Percentiles rank a stretch among this genome's conserved stretches.
Evolutionary conservation across 768 basidiomycete species (phyloP).

Genomic region (Pleurotus citrinopileatus): DNA sequence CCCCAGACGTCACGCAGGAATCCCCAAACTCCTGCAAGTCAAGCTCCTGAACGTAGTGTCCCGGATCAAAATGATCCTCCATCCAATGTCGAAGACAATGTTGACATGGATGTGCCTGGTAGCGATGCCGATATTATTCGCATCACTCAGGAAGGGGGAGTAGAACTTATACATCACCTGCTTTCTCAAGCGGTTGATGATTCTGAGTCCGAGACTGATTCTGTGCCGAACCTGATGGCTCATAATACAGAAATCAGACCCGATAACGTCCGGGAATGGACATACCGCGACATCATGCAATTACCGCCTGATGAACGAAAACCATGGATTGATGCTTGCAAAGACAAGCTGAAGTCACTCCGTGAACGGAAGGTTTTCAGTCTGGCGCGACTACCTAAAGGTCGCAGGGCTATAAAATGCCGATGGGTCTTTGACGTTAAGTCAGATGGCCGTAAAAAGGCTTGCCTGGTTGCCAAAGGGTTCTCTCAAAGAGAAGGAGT

Average conservation of each 20-base stretch:
- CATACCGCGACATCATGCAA: background rate
- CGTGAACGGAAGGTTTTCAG: constrained; percentile 2
- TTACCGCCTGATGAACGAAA: constrained; percentile 1
- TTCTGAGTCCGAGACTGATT: background rate
- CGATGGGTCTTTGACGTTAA: constrained; percentile 20
- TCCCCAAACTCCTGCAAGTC: no score
- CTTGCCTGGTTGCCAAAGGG: constrained; percentile 20
- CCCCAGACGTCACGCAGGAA: background rate
- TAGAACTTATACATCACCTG: background rate
- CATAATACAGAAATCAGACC: background rate
- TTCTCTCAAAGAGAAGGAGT: constrained; percentile 15
- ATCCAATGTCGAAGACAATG: no score
- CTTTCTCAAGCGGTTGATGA: background rate
- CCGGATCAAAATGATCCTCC: no score
- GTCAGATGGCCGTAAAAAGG: constrained; percentile 24
- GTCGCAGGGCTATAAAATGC: constrained; percentile 15
- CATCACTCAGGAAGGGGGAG: background rate
- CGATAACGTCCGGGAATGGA: background rate
- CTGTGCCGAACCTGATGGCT: background rate
- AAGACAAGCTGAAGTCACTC: background rate
- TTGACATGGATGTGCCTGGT: background rate
- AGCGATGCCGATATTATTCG: no score
- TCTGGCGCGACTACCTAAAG: constrained; percentile 10
- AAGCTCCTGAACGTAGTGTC: no score
- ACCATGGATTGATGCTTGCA: background rate